Conservation (phyloP, 164 flowering plant genomes). For the Amborella trichopoda region DNA sequence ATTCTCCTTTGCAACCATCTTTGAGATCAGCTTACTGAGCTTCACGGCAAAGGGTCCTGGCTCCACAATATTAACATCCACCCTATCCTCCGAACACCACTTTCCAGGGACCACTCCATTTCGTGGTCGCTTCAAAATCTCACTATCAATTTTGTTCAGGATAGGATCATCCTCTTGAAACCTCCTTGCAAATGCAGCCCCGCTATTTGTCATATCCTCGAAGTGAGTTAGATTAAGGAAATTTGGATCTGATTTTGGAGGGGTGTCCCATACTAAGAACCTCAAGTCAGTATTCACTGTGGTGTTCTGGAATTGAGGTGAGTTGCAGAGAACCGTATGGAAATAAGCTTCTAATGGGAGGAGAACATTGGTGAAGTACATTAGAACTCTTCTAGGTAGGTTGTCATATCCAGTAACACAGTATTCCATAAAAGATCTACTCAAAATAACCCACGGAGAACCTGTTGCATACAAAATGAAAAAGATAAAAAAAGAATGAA, state of each 20-base stretch:
- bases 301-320: slow-evolving; percentile 64
- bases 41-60: too few relatives aligned
- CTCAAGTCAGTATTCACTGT: slow-evolving; percentile 75
- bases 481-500: neutral
- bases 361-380: slow-evolving; percentile 73
- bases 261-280: slow-evolving; percentile 82
- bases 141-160: slow-evolving; percentile 53
- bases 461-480: slow-evolving; percentile 35
- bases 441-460: slow-evolving; percentile 80
- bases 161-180: slow-evolving; percentile 55
- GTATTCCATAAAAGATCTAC: slow-evolving; percentile 68
- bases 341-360: slow-evolving; percentile 80
- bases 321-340: slow-evolving; percentile 80
- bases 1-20: too few relatives aligned
- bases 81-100: too few relatives aligned
- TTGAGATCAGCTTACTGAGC: too few relatives aligned
- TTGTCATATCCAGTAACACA: slow-evolving; percentile 92
- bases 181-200: slow-evolving; percentile 85
- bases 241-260: slow-evolving; percentile 87
- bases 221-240: slow-evolving; percentile 45
- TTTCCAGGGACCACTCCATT: slow-evolving; percentile 54
- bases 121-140: slow-evolving; percentile 42
- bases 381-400: slow-evolving; percentile 76
- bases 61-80: too few relatives aligned
- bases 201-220: slow-evolving; percentile 60